Evolutionary conservation across 192 early-diverging fungal species (phyloP).

Genomic region (Coemansia sp.): DNA sequence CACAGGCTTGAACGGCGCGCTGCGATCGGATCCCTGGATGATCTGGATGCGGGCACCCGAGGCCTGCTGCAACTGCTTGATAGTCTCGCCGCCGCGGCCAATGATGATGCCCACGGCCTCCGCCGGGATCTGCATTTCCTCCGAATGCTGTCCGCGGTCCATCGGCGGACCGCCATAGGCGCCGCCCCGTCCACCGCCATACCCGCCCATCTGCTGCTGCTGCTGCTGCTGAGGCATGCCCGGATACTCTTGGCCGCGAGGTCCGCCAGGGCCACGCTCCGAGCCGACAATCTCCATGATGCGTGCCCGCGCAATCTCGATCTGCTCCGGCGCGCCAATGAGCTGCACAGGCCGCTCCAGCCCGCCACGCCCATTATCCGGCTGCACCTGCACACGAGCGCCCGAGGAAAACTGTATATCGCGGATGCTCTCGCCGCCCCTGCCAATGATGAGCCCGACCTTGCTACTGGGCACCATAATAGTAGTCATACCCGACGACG

Average conservation of each 20-base stretch:
- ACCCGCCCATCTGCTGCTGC: slow-evolving; percentile 3
- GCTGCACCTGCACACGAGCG: slow-evolving; percentile 71
- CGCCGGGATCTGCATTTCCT: slow-evolving; percentile 45
- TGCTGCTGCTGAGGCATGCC: no score
- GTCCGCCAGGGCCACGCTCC: slow-evolving; percentile 4
- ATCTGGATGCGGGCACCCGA: slow-evolving; percentile 46
- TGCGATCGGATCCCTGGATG: slow-evolving; percentile 41
- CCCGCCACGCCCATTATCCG: slow-evolving; percentile 52
- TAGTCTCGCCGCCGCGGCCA: slow-evolving; percentile 52
- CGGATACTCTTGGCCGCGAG: not conserved
- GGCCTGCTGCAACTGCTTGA: slow-evolving; percentile 48
- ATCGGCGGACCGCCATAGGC: not conserved
- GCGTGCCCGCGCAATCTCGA: slow-evolving; percentile 69
- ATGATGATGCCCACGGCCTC: slow-evolving; percentile 51
- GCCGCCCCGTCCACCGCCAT: not conserved
- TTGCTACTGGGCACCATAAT: slow-evolving; percentile 67
- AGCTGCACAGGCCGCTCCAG: slow-evolving; percentile 64
- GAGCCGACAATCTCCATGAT: slow-evolving; percentile 76
- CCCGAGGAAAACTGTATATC: slow-evolving; percentile 69
- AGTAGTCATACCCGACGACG: slow-evolving; percentile 34
- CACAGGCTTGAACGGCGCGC: slow-evolving; percentile 32
- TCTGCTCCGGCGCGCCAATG: slow-evolving; percentile 69
- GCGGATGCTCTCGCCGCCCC: slow-evolving; percentile 77
- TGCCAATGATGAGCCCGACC: slow-evolving; percentile 85
- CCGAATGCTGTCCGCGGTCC: slow-evolving; percentile 11